phyloP scores from a whole-genome alignment of 2,329 filamentous ascomycete genomes.

The Sarocladium kiliense region DNA sequence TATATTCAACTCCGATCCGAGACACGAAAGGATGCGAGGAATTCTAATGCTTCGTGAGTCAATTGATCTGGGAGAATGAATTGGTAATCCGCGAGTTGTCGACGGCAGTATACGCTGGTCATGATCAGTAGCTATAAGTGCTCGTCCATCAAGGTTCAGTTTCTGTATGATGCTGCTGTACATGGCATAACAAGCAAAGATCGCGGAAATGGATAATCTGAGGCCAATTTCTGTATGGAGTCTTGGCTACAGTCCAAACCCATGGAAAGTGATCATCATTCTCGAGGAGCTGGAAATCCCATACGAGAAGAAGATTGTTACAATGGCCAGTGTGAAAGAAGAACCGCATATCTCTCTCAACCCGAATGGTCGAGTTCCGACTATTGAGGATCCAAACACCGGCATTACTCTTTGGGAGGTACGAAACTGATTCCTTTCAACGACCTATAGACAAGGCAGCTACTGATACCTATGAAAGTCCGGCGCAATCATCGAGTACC shows the following conservation, averaged over 20 bases:
- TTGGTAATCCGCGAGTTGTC: too few relatives aligned
- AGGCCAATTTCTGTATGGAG: background rate
- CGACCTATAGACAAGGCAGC: background rate
- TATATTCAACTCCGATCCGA: too few relatives aligned
- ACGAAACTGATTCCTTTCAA: background rate
- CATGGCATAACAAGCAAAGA: background rate
- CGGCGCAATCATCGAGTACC: conserved; percentile 19
- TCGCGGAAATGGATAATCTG: background rate
- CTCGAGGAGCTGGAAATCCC: conserved; percentile 20
- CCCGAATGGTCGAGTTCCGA: conserved; percentile 17
- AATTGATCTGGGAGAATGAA: too few relatives aligned
- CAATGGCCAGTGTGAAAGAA: conserved; percentile 12
- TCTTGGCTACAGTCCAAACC: conserved; percentile 11
- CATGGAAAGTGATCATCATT: conserved; percentile 17
- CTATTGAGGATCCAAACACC: conserved; percentile 17
- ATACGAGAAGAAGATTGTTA: conserved; percentile 16
- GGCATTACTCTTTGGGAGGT: conserved; percentile 17
- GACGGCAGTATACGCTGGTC: too few relatives aligned
- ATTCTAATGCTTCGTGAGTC: too few relatives aligned
- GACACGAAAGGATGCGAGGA: too few relatives aligned
- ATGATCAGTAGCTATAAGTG: too few relatives aligned
- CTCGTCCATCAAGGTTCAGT: too few relatives aligned
- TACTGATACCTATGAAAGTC: conserved; percentile 8
- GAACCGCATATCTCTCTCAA: conserved; percentile 17
- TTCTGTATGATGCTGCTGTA: too few relatives aligned